Evolutionary conservation across 345 rosid species (phyloP), one percentile per base, ranked within the genome.

Genomic region (Hevea brasiliensis): DNA sequence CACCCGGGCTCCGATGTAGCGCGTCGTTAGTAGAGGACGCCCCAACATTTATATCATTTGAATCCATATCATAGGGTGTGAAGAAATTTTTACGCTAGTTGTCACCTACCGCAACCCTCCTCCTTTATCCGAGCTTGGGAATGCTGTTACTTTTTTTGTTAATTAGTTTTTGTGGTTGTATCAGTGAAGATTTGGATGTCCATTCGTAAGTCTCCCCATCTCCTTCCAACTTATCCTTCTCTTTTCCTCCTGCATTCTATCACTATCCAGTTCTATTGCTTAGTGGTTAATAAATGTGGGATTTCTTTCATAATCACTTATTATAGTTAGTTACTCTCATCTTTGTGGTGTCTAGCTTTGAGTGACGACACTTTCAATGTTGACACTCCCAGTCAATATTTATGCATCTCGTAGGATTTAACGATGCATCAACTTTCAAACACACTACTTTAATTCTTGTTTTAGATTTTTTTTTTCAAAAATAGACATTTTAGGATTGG

Each of bases 211-310:
- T 13, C 24, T 27, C 45, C 13, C 73, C 41, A 27, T 15, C 60
- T 69, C 57, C 37, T 41, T 57, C 65, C 55, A 42, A 44, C 24
- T 41, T 21, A 42, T 42, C 64, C 54, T 42, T 70, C 37, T 37
- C 14, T 6, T 57, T 57, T 57, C 59, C 18, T 41, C 6, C 41
- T 53, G 5, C 37, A 44, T 2, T 59, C 50, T 29, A 45, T 26
- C 55, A 26, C 6, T 60, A 26, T 51, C 15, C 53, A 20, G 26
- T 27, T 61, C 13, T 27, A 7, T 11, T 71, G 11, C 18, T 7
- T 20, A 32, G 18, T 59, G 45, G n/a, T 53, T 45, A 54, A 53
- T n/a, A 44, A 17, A n/a, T 55, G 56, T 40, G 51, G 21, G 14
- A 10, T 56, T 56, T 23, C n/a, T n/a, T n/a, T n/a, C n/a, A n/a